Percentiles rank a stretch among this genome's conserved stretches.
Evolutionary conservation across 768 basidiomycete species (phyloP).

Genomic region (Pisolithus marmoratus): DNA sequence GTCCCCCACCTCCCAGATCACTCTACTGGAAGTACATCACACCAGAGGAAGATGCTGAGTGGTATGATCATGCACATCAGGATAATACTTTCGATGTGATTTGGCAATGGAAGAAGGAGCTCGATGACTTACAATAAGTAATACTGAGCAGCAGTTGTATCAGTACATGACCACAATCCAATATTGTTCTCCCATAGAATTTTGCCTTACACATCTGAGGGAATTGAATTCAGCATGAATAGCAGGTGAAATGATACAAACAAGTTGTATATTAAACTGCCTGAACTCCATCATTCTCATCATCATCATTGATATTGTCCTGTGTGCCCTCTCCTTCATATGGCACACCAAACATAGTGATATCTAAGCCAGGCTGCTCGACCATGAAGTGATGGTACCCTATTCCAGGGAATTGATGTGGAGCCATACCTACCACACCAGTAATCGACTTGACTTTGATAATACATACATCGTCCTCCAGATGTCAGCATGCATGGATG

Average conservation of each 20-base stretch:
- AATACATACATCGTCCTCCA: not conserved
- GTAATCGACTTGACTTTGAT: not conserved
- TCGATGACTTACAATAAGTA: not conserved
- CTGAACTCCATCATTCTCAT: no score
- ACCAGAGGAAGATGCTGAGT: no score
- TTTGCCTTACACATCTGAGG: no score
- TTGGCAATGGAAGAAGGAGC: not conserved
- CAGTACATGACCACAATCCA: no score
- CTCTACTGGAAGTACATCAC: conserved; percentile 1
- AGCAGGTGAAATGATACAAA: no score
- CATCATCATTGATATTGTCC: not conserved
- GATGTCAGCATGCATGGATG: not conserved
- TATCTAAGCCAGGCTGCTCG: not conserved
- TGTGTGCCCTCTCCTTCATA: not conserved
- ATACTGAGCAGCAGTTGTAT: not conserved
- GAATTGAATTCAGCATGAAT: no score
- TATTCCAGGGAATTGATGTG: no score
- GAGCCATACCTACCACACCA: no score
- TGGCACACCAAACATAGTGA: not conserved
- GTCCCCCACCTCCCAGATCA: not conserved
- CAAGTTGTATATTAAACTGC: not conserved
- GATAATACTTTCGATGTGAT: not conserved
- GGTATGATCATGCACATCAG: not conserved
- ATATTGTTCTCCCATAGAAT: no score
- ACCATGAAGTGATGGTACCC: not conserved